phyloP scores from a whole-genome alignment of 352 stramenopile genomes.

The Phytophthora palmivora region DNA sequence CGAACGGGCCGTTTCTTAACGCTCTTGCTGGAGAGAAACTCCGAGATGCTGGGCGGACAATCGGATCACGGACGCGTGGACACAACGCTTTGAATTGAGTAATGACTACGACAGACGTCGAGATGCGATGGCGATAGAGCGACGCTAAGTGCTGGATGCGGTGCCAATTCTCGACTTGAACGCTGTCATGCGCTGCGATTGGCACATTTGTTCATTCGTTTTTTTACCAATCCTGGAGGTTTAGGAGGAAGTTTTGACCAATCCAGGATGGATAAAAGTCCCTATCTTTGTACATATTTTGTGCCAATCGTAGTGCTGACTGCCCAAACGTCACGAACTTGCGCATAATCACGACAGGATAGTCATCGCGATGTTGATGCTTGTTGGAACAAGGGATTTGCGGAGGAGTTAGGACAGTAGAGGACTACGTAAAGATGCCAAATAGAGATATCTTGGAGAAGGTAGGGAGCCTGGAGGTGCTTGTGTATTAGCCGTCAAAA shows the following conservation, averaged over 20 bases:
- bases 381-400: too few relatives aligned
- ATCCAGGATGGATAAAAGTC: background rate
- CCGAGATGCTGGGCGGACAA: background rate
- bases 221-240: slow-evolving; percentile 1
- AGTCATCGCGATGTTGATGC: slow-evolving; percentile 22
- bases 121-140: slow-evolving; percentile 5
- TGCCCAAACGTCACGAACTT: slow-evolving; percentile 8
- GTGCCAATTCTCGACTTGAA: slow-evolving; percentile 1
- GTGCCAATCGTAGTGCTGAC: slow-evolving; percentile 2
- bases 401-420: too few relatives aligned
- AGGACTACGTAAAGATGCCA: too few relatives aligned
- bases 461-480: too few relatives aligned
- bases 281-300: background rate
- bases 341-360: slow-evolving; percentile 6
- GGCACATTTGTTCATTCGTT: background rate
- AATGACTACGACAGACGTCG: background rate
- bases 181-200: too few relatives aligned
- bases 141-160: background rate
- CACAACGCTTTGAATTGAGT: background rate
- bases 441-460: too few relatives aligned
- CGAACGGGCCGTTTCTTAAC: slow-evolving; percentile 26
- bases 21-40: slow-evolving; percentile 10
- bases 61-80: background rate
- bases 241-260: background rate
- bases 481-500: too few relatives aligned